Percentiles rank a stretch among this genome's conserved stretches.
phyloP scores from a whole-genome alignment of 495 filamentous ascomycete genomes.

The Neurospora tetraspora region DNA sequence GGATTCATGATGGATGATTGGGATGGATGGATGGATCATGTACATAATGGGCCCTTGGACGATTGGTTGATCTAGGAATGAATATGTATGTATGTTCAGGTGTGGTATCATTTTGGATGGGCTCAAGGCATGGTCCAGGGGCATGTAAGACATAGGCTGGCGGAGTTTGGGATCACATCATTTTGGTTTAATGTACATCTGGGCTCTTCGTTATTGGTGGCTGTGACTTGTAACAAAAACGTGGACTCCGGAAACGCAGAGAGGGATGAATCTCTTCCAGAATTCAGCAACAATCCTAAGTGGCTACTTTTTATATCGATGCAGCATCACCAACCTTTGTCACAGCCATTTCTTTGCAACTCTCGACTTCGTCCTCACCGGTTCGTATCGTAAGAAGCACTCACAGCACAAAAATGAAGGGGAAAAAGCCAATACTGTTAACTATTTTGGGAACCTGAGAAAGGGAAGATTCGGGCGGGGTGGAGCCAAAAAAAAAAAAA shows the following conservation, averaged over 20 bases:
- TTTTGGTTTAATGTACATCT: not conserved
- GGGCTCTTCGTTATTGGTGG: not conserved
- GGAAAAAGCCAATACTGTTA: too few relatives aligned
- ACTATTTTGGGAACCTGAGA: too few relatives aligned
- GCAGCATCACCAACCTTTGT: too few relatives aligned
- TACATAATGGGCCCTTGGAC: not conserved
- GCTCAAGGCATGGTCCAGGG: not conserved
- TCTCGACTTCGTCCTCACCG: too few relatives aligned
- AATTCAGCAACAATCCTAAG: too few relatives aligned
- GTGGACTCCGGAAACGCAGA: too few relatives aligned
- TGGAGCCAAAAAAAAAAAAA: not conserved
- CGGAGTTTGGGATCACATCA: not conserved
- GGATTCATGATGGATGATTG: not conserved
- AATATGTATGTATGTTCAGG: not conserved
- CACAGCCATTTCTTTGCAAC: too few relatives aligned
- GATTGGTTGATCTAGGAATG: not conserved
- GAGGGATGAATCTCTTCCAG: too few relatives aligned
- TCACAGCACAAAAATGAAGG: too few relatives aligned
- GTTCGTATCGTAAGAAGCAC: too few relatives aligned
- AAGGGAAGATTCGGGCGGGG: too few relatives aligned
- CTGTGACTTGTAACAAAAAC: not conserved
- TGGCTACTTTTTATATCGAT: too few relatives aligned
- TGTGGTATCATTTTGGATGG: not conserved
- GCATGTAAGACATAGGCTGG: not conserved
- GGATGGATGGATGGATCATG: not conserved